phyloP scores from a whole-genome alignment of 805 yeast genomes.

The Yamadazyma philogaea region DNA sequence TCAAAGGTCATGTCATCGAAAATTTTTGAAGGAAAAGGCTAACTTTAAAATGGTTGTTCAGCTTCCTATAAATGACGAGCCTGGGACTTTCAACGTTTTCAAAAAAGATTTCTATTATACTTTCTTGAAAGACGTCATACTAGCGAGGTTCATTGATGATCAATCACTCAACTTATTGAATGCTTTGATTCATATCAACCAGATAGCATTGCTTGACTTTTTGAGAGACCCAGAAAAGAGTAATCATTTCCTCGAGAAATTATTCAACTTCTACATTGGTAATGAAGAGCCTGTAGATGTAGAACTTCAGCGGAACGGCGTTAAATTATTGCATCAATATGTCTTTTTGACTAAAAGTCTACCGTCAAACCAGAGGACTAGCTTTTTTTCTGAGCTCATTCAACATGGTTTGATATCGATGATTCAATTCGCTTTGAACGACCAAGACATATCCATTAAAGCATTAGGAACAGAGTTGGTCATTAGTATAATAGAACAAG shows the following conservation, averaged over 20 bases:
- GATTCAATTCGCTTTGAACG: constrained; percentile 67
- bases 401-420: constrained; percentile 67
- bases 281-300: constrained; percentile 7
- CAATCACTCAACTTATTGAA: constrained; percentile 64
- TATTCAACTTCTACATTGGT: constrained; percentile 55
- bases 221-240: constrained; percentile 45
- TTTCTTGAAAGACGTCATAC: constrained; percentile 80
- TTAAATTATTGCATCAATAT: constrained; percentile 76
- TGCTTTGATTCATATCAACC: constrained; percentile 65
- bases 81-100: constrained; percentile 47
- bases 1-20: constrained; percentile 76
- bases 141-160: constrained; percentile 82
- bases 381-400: constrained; percentile 62
- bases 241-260: constrained; percentile 46
- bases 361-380: constrained; percentile 58
- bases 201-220: constrained; percentile 60
- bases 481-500: constrained; percentile 80
- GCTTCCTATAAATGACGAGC: constrained; percentile 53
- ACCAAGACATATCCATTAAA: constrained; percentile 46
- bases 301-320: constrained; percentile 60
- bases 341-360: constrained; percentile 68
- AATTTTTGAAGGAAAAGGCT: constrained; percentile 53
- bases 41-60: constrained; percentile 62
- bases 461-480: constrained; percentile 77
- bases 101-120: constrained; percentile 75